Percentiles rank a stretch among this genome's conserved stretches.
Conservation (phyloP, 768 basidiomycete species). For the Tephrocybe sp. region DNA sequence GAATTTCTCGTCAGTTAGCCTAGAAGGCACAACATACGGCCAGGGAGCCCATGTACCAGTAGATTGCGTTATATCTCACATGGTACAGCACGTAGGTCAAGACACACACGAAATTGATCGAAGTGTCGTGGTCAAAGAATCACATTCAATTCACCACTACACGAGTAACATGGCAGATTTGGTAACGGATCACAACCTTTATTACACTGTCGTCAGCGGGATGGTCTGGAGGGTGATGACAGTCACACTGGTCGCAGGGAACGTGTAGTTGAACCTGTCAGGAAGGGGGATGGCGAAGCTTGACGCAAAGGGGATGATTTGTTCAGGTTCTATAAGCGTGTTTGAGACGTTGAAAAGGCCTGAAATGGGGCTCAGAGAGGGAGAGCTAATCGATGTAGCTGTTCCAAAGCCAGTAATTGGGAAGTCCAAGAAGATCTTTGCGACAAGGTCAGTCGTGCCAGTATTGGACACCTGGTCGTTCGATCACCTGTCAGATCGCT, state of each 20-base stretch:
- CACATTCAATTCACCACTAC: not conserved
- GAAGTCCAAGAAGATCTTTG: constrained; percentile 31
- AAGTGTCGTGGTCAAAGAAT: not conserved
- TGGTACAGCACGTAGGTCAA: constrained; percentile 2
- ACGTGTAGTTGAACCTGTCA: constrained; percentile 32
- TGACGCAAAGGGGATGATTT: constrained; percentile 29
- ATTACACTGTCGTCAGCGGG: constrained; percentile 6
- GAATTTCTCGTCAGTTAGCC: constrained; percentile 7
- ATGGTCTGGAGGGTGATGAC: constrained; percentile 23
- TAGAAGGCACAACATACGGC: not conserved
- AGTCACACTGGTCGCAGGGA: constrained; percentile 33
- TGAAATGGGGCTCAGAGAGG: constrained; percentile 29
- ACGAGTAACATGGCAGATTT: not conserved
- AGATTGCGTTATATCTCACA: constrained; percentile 4
- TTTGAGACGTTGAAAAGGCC: constrained; percentile 32
- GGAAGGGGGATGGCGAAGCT: constrained; percentile 27
- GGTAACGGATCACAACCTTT: not conserved
- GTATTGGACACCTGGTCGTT: constrained; percentile 30
- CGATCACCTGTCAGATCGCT: not conserved
- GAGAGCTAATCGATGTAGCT: constrained; percentile 26
- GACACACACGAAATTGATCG: not conserved
- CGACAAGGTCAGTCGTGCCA: constrained; percentile 28
- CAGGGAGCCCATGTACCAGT: not conserved
- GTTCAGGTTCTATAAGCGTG: constrained; percentile 29
- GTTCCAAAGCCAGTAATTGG: constrained; percentile 23